phyloP scores from a whole-genome alignment of 495 filamentous ascomycete species.

The Neurospora sp. region DNA sequence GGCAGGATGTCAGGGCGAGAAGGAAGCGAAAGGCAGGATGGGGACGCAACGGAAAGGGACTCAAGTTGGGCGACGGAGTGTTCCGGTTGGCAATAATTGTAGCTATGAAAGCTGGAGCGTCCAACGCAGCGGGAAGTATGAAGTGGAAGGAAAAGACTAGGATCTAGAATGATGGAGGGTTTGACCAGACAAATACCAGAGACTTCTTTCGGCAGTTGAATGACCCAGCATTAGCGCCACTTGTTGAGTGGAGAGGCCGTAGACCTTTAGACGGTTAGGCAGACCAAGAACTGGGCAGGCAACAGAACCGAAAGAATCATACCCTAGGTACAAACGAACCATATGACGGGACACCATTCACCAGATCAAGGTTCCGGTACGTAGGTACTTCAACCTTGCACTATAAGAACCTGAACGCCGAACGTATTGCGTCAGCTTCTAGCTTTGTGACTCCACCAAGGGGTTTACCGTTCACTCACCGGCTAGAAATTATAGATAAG shows the following conservation, averaged over 20 bases:
- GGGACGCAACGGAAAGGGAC: neutral
- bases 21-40: neutral
- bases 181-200: neutral
- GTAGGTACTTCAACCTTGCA: neutral
- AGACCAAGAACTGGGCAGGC: too few relatives aligned
- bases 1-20: neutral
- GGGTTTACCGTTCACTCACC: neutral
- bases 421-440: neutral
- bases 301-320: neutral
- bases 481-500: neutral
- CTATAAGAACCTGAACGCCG: neutral
- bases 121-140: neutral
- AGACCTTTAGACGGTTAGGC: too few relatives aligned
- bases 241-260: too few relatives aligned
- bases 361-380: neutral
- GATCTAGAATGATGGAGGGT: neutral
- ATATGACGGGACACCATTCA: too few relatives aligned
- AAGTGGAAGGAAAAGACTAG: neutral
- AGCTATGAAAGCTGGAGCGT: neutral
- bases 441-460: neutral
- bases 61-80: neutral
- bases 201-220: too few relatives aligned
- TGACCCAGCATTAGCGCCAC: too few relatives aligned
- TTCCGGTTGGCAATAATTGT: neutral
- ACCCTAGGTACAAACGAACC: too few relatives aligned